A percentile compares a stretch with the other conserved stretches of the same genome.
Evolutionary conservation across 208 protist species (phyloP).

Genomic region (Leishmania braziliensis): DNA sequence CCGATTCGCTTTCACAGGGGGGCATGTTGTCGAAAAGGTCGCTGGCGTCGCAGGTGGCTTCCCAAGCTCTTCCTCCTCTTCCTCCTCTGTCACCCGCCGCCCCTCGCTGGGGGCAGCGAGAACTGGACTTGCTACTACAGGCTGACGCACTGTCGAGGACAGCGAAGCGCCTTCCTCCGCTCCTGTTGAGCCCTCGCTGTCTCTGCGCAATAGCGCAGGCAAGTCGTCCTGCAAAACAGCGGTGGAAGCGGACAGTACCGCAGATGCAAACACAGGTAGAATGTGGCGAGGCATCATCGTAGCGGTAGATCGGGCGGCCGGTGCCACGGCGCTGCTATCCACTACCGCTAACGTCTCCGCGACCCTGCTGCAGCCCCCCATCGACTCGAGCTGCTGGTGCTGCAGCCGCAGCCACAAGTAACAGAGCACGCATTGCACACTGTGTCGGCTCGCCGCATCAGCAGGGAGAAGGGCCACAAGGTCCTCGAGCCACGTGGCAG

Average conservation of each 20-base stretch:
- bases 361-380: background rate
- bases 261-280: slow-evolving; percentile 1
- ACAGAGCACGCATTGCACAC: slow-evolving; percentile 60
- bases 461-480: slow-evolving; percentile 38
- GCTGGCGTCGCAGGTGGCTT: background rate
- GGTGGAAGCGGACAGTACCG: slow-evolving; percentile 1
- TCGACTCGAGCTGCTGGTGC: slow-evolving; percentile 4
- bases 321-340: background rate
- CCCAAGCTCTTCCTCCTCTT: slow-evolving; percentile 16
- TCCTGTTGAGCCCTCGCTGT: background rate
- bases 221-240: background rate
- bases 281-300: background rate
- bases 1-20: background rate
- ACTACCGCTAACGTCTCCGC: background rate
- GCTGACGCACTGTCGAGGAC: background rate
- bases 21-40: background rate
- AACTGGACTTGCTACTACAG: background rate
- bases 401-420: slow-evolving; percentile 44
- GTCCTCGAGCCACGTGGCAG: slow-evolving; percentile 55
- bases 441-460: slow-evolving; percentile 27
- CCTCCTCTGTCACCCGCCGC: background rate
- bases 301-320: background rate
- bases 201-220: background rate
- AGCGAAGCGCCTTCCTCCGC: background rate
- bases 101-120: background rate